Evolutionary conservation across 23 red algal species (phyloP), one percentile per base, ranked within the genome.

Genomic region (Gracilariopsis chorda): DNA sequence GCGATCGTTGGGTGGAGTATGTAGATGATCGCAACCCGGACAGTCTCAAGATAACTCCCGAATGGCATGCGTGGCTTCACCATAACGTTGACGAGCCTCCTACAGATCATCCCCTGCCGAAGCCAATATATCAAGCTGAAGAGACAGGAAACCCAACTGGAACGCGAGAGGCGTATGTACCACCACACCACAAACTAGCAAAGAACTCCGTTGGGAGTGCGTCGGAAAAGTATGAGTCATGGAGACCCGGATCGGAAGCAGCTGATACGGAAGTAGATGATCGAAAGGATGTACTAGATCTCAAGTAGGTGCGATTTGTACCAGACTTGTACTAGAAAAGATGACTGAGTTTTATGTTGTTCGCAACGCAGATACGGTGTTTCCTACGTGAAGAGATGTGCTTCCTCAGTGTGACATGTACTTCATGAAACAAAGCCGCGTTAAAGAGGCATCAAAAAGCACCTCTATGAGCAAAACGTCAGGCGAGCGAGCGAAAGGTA

Each of bases 1-100:
- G 94, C 32, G 92, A 98, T 78, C 69, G 96, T 25, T 98, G 96
- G 96, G 92, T 94, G 39, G 96, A 98, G 63, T 98, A 98, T 72
- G 83, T 72, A 10, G 95, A 92, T 60, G 63, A 72, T 37, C 56
- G 86, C 11, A 94, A 91, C 48, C 77, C 80, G 14, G 95, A 97
- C 64, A 77, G 86, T 27, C 63, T 90, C 10, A 89, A 93, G 60
- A 82, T 97, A 12, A 80, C 95, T 28, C 75, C 90, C 28, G 89
- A 89, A 78, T 97, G 95, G 95, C 86, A 97, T 45, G 95, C 86
- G 17, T 90, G 86, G 86, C 51, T 90, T 7, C 86, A 90, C 78
- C 68, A 90, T 17, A 90, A 48, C 25, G 78, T 68, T 37, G 86
- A 90, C 42, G 59, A 59, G 20, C 51, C 86, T 7, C 70, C 70